A percentile compares a stretch with the other conserved stretches of the same genome.
Evolutionary conservation across 2,329 filamentous ascomycete genomes (phyloP).

Genomic region (Fusarium protoensiforme): DNA sequence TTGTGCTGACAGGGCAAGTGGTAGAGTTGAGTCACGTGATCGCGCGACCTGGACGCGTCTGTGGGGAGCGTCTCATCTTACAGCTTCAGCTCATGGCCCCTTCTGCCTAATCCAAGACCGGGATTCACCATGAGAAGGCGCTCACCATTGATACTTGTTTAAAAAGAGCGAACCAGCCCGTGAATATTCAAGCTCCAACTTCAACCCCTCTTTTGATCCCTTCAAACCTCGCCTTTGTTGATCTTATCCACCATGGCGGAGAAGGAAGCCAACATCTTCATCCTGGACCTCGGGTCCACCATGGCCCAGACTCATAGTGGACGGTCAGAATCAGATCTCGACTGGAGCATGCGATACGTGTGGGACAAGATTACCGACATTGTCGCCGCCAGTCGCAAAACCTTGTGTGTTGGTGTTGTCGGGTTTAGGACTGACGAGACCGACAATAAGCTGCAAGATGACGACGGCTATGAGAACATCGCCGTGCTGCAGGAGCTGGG

Average conservation of each 20-base stretch:
- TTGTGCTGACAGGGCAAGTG: neutral
- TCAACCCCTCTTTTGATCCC: neutral
- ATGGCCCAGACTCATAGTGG: conserved; percentile 81
- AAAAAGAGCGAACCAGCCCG: conserved; percentile 17
- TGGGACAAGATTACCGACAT: conserved; percentile 89
- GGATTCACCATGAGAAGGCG: conserved; percentile 35
- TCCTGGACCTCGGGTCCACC: conserved; percentile 88
- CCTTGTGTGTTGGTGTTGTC: conserved; percentile 80
- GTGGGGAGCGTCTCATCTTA: conserved; percentile 17
- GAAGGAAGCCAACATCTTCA: conserved; percentile 93
- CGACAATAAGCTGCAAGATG: conserved; percentile 72
- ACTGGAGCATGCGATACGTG: conserved; percentile 90
- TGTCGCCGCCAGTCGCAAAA: conserved; percentile 74
- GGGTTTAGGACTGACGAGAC: conserved; percentile 86
- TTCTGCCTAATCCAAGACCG: conserved; percentile 43
- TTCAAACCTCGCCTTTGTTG: neutral
- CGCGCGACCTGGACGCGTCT: conserved; percentile 44
- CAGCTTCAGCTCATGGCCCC: conserved; percentile 26
- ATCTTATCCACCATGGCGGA: conserved; percentile 74
- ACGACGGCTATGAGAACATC: conserved; percentile 84
- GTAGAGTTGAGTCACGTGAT: conserved; percentile 44
- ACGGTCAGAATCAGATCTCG: conserved; percentile 81
- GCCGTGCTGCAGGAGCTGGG: conserved; percentile 78
- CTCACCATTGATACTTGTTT: conserved; percentile 14
- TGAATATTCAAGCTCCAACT: neutral